Evolutionary conservation across 2,329 filamentous ascomycete genomes (phyloP).

Genomic region (Fusarium sp.): DNA sequence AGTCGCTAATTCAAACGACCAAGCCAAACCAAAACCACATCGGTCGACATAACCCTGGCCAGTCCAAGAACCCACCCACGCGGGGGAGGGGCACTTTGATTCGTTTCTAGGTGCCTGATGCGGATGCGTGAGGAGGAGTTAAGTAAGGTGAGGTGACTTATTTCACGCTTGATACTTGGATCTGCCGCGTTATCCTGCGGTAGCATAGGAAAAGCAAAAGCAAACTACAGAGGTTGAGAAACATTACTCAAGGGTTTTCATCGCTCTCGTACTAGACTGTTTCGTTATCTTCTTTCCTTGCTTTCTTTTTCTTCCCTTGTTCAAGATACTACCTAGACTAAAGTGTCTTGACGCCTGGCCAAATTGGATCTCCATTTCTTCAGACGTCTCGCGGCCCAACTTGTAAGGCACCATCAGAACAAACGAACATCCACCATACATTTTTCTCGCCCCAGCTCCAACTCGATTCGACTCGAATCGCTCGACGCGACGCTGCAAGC

Average conservation of each 20-base stretch:
- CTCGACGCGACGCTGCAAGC: conserved; percentile 42
- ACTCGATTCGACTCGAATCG: conserved; percentile 17
- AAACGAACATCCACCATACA: conserved; percentile 26
- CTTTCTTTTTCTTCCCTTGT: neutral
- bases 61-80: conserved; percentile 37
- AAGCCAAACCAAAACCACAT: conserved; percentile 17
- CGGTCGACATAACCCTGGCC: conserved; percentile 30
- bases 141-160: conserved; percentile 40
- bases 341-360: conserved; percentile 18
- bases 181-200: conserved; percentile 42
- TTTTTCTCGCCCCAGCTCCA: conserved; percentile 38
- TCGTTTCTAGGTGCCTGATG: conserved; percentile 41
- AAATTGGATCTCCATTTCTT: conserved; percentile 10
- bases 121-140: conserved; percentile 42
- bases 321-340: neutral
- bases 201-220: conserved; percentile 3
- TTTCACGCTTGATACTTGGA: conserved; percentile 40
- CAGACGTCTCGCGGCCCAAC: conserved; percentile 43
- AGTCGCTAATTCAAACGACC: conserved; percentile 15
- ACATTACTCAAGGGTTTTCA: conserved; percentile 17
- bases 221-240: conserved; percentile 28
- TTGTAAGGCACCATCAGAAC: conserved; percentile 39
- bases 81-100: conserved; percentile 45
- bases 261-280: conserved; percentile 14
- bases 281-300: neutral